A percentile compares a stretch with the other conserved stretches of the same genome.
Conservation (phyloP, 495 filamentous ascomycete genomes). For the Podospora conica region DNA sequence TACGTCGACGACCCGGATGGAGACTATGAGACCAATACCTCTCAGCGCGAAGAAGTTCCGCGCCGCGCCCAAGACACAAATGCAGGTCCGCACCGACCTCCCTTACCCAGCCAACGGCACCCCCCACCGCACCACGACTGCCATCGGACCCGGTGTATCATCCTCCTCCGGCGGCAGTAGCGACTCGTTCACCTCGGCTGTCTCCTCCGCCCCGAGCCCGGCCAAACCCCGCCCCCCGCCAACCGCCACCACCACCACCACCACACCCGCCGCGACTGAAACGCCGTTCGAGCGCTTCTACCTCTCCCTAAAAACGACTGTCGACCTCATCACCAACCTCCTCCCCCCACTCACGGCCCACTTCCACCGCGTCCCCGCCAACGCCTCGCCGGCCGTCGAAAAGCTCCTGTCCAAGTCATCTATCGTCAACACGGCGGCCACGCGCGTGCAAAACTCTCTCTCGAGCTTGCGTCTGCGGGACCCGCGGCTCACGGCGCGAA, state of each 20-base stretch:
- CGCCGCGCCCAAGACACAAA: conserved; percentile 8
- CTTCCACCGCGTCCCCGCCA: conserved; percentile 42
- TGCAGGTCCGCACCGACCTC: conserved; percentile 23
- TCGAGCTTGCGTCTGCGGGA: conserved; percentile 70
- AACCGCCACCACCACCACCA: background rate
- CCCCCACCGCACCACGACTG: conserved; percentile 26
- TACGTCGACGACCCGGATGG: background rate
- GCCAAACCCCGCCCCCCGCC: background rate
- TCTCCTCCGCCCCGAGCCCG: conserved; percentile 29
- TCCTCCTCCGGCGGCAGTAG: conserved; percentile 53
- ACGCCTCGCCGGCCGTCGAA: conserved; percentile 41
- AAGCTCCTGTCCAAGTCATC: conserved; percentile 55
- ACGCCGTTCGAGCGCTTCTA: conserved; percentile 72
- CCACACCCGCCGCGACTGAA: conserved; percentile 31
- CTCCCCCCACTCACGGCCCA: conserved; percentile 57
- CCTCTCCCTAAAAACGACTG: conserved; percentile 56
- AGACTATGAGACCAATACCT: background rate
- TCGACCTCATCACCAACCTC: conserved; percentile 54
- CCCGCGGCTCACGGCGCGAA: conserved; percentile 46
- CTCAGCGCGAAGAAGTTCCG: conserved; percentile 1
- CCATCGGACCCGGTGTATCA: conserved; percentile 34
- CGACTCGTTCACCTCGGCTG: conserved; percentile 62
- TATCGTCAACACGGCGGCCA: conserved; percentile 52
- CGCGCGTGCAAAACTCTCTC: conserved; percentile 55
- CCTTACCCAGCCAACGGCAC: conserved; percentile 14